These are phyloP conservation scores for Senna tora DNA, from an alignment of 306 rosid species.

Conservation along the genomic window DNA sequence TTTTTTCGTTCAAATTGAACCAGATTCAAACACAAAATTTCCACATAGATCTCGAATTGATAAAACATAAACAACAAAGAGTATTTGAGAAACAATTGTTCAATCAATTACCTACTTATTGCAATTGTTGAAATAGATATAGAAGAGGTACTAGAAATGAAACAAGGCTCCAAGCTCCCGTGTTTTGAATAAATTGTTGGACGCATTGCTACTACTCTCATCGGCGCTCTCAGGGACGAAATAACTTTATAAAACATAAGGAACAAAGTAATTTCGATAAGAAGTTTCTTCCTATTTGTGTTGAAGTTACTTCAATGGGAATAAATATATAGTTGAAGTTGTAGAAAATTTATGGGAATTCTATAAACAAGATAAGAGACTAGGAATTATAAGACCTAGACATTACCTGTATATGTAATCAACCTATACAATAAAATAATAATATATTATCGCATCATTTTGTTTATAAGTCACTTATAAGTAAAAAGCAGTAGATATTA, in stretches of 20 bases:
- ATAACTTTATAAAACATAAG: constrained; percentile 1
- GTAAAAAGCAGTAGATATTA: no score
- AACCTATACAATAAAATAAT: no score
- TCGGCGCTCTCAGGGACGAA: constrained; percentile 59
- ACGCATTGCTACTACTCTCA: constrained; percentile 34
- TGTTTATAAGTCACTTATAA: no score
- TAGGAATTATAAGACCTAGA: constrained; percentile 31
- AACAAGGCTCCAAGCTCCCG: constrained; percentile 72
- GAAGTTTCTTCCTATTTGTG: not conserved
- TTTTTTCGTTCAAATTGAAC: no score
- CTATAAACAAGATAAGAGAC: not conserved
- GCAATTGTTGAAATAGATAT: constrained; percentile 89
- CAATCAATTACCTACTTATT: constrained; percentile 73
- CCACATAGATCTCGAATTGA: not conserved
- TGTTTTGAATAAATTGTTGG: constrained; percentile 44
- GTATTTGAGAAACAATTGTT: not conserved
- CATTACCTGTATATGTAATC: no score
- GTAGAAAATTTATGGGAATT: not conserved
- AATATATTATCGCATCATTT: no score
- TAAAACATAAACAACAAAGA: not conserved
- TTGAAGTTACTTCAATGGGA: constrained; percentile 25
- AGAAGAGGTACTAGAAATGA: constrained; percentile 79
- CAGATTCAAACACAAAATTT: not conserved
- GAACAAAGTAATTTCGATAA: constrained; percentile 12
- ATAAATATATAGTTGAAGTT: constrained; percentile 12